Percentiles rank a stretch among this genome's conserved stretches.
phyloP scores from a whole-genome alignment of 176 grass and related monocot genomes.

The Stipa capillata region DNA sequence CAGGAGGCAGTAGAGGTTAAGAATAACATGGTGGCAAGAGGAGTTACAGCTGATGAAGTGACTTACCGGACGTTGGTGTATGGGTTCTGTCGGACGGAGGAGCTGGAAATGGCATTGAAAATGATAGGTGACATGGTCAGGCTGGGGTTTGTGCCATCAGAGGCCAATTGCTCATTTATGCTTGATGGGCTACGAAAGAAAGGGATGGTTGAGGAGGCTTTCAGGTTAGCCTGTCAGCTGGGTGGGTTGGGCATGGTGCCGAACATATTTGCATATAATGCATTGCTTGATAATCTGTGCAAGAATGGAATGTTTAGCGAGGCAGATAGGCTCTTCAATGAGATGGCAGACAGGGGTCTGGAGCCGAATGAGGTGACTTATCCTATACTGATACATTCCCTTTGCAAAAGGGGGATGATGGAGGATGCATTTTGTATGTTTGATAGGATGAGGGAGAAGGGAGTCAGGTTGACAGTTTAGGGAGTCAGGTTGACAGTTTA shows the following conservation, averaged over 20 bases:
- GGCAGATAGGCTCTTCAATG: slow-evolving; percentile 52
- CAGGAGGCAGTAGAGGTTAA: slow-evolving; percentile 50
- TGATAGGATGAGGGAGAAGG: slow-evolving; percentile 40
- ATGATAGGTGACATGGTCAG: slow-evolving; percentile 41
- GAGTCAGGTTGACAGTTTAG: slow-evolving; percentile 15
- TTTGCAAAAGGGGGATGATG: slow-evolving; percentile 58
- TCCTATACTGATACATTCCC: slow-evolving; percentile 63
- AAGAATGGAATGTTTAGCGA: slow-evolving; percentile 44
- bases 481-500: no score
- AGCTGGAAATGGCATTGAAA: slow-evolving; percentile 38
- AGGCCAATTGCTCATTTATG: slow-evolving; percentile 47
- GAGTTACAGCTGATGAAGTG: slow-evolving; percentile 45
- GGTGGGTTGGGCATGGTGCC: no score
- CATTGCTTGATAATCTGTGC: no score
- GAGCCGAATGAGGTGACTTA: slow-evolving; percentile 62
- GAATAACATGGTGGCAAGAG: slow-evolving; percentile 27
- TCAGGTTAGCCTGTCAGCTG: slow-evolving; percentile 43
- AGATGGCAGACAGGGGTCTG: slow-evolving; percentile 30
- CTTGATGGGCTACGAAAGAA: slow-evolving; percentile 48
- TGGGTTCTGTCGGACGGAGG: slow-evolving; percentile 42
- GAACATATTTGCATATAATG: no score
- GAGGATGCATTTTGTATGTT: slow-evolving; percentile 37
- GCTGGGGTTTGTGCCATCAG: slow-evolving; percentile 40
- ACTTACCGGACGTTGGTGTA: slow-evolving; percentile 61
- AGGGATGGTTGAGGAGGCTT: slow-evolving; percentile 38